Conservation (phyloP, 768 basidiomycete species). For the Lentinula aciculospora region DNA sequence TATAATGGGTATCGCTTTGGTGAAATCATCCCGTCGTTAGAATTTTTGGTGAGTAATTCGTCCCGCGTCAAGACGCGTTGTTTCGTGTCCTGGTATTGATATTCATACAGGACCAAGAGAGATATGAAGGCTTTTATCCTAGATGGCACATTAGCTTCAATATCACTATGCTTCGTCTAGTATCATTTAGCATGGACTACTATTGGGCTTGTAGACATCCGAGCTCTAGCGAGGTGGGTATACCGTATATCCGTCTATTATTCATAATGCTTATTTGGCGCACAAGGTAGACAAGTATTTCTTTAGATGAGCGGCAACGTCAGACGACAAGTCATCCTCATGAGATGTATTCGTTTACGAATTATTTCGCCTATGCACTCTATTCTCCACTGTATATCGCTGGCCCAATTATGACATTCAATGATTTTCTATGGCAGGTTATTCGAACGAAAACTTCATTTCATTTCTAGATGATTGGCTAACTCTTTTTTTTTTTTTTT, state of each 20-base stretch:
- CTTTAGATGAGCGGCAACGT: slow-evolving; percentile 55
- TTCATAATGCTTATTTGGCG: not conserved
- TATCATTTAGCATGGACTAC: slow-evolving; percentile 92
- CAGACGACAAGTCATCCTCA: slow-evolving; percentile 46
- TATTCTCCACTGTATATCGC: slow-evolving; percentile 95
- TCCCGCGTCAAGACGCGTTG: not conserved
- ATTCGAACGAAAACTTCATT: no score
- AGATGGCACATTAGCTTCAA: slow-evolving; percentile 95
- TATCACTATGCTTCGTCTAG: slow-evolving; percentile 89
- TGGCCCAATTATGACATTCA: slow-evolving; percentile 94
- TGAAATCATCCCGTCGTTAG: slow-evolving; percentile 46
- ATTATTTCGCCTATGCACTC: slow-evolving; percentile 80
- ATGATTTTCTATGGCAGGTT: slow-evolving; percentile 94
- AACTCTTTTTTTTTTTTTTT: no score
- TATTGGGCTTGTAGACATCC: slow-evolving; percentile 65
- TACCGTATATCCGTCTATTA: not conserved
- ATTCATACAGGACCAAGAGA: slow-evolving; percentile 40
- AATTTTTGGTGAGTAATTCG: slow-evolving; percentile 38
- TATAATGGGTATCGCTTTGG: slow-evolving; percentile 71
- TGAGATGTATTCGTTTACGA: slow-evolving; percentile 57
- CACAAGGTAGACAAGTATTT: slow-evolving; percentile 3
- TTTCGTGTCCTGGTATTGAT: slow-evolving; percentile 3
- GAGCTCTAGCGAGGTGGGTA: slow-evolving; percentile 32
- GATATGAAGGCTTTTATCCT: slow-evolving; percentile 70
- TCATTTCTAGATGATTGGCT: no score